Evolutionary conservation across 1,284 basidiomycete species (phyloP).

Genomic region (Irpex sp.): DNA sequence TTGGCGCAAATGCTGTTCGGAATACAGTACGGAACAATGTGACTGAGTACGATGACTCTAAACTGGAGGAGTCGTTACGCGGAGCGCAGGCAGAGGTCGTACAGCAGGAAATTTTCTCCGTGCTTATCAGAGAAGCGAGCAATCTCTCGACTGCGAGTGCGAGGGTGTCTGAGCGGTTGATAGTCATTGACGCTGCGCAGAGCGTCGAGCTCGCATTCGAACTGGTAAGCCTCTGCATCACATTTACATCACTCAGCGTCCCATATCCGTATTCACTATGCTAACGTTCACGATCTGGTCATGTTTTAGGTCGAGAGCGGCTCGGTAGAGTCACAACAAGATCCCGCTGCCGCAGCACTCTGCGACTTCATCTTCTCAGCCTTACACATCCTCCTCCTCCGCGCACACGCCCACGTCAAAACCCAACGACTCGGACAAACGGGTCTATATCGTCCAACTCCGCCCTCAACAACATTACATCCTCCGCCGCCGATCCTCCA

Average conservation of each 20-base stretch:
- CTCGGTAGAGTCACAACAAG: constrained; percentile 3
- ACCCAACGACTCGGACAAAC: constrained; percentile 39
- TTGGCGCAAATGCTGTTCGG: constrained; percentile 28
- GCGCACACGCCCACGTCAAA: constrained; percentile 50
- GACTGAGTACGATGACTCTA: constrained; percentile 25
- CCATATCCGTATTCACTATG: not conserved
- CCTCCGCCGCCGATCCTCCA: constrained; percentile 39
- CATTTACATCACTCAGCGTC: not conserved
- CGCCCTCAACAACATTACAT: constrained; percentile 28
- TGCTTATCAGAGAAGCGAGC: constrained; percentile 67
- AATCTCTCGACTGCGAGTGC: constrained; percentile 66
- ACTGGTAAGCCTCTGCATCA: constrained; percentile 40
- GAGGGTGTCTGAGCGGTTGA: constrained; percentile 67
- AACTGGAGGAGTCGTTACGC: constrained; percentile 46
- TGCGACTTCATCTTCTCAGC: constrained; percentile 68
- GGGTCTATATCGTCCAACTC: constrained; percentile 22
- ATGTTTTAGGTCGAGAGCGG: constrained; percentile 23
- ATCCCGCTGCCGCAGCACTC: constrained; percentile 28
- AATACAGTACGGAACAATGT: constrained; percentile 33
- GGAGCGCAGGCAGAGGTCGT: constrained; percentile 65
- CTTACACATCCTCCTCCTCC: constrained; percentile 61
- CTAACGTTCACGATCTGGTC: not conserved
- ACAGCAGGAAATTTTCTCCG: constrained; percentile 72
- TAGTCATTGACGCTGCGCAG: constrained; percentile 67
- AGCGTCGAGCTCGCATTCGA: constrained; percentile 65